phyloP scores from a whole-genome alignment of 257 asterid species.

The Solanum pennellii region DNA sequence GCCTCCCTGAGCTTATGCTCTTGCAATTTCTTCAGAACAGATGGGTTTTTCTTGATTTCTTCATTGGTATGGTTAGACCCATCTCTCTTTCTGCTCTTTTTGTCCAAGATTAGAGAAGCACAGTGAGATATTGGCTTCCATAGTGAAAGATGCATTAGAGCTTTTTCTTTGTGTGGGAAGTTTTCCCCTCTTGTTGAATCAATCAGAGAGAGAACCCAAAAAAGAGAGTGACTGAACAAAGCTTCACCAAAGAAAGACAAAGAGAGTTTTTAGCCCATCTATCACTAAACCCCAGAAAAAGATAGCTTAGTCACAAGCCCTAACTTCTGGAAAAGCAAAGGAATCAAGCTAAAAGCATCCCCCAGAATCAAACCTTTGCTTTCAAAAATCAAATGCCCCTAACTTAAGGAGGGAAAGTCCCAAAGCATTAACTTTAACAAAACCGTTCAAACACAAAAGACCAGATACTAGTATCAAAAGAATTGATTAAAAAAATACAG shows the following conservation, averaged over 20 bases:
- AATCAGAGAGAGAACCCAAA: conserved; percentile 13
- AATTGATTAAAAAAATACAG: neutral
- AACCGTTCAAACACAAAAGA: conserved; percentile 34
- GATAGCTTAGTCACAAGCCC: conserved; percentile 28
- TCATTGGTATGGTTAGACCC: conserved; percentile 50
- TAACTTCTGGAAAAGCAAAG: conserved; percentile 50
- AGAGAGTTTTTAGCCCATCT: conserved; percentile 36
- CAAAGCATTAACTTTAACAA: conserved; percentile 22
- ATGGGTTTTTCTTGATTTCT: conserved; percentile 58
- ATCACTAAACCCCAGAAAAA: conserved; percentile 36
- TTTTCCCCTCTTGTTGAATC: neutral
- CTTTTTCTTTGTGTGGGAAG: conserved; percentile 2
- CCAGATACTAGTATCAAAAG: conserved; percentile 15
- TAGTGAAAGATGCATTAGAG: conserved; percentile 88
- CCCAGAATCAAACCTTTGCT: conserved; percentile 53
- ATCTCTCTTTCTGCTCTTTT: conserved; percentile 76
- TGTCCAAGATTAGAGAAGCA: conserved; percentile 87
- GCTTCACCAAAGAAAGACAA: conserved; percentile 8
- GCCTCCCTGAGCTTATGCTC: conserved; percentile 92
- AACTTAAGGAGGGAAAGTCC: conserved; percentile 43
- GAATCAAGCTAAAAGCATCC: conserved; percentile 48
- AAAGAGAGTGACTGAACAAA: conserved; percentile 17
- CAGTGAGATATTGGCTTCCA: conserved; percentile 99
- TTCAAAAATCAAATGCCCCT: conserved; percentile 43
- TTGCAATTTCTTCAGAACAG: conserved; percentile 58